Evolutionary conservation across 257 asterid genomes (phyloP).

Genomic region (Voacanga thouarsii): DNA sequence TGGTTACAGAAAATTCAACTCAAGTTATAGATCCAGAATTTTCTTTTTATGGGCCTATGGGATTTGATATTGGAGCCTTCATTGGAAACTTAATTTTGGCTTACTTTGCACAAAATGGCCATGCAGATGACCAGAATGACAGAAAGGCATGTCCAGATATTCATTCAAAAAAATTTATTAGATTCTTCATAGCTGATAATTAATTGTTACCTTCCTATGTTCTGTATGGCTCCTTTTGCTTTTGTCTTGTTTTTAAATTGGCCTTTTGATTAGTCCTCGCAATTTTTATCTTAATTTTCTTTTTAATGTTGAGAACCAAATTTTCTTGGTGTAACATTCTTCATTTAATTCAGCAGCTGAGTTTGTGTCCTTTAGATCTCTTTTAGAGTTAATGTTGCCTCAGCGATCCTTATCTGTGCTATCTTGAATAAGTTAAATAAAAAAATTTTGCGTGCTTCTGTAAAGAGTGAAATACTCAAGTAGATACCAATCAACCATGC

Average conservation of each 20-base stretch:
- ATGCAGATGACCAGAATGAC: constrained; percentile 55
- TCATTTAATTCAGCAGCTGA: background rate
- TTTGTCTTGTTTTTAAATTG: background rate
- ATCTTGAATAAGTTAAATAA: background rate
- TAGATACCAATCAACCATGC: too few relatives aligned
- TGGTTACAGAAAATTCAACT: constrained; percentile 80
- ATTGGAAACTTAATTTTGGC: constrained; percentile 86
- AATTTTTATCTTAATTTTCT: background rate
- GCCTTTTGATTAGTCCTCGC: background rate
- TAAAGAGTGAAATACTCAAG: background rate
- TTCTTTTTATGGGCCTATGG: constrained; percentile 91
- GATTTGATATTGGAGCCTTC: constrained; percentile 91
- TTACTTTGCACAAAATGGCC: constrained; percentile 95
- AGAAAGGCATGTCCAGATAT: constrained; percentile 46
- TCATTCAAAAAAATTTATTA: background rate
- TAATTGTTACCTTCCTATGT: background rate
- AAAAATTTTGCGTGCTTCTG: background rate
- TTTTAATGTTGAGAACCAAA: background rate
- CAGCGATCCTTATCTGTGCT: background rate
- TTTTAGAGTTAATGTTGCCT: background rate
- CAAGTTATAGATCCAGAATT: constrained; percentile 97
- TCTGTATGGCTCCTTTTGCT: background rate
- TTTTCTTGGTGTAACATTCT: background rate
- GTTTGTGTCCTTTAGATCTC: background rate
- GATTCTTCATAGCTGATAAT: constrained; percentile 5